phyloP scores from a whole-genome alignment of 2,329 filamentous ascomycete species.

The Aureobasidium leucospermi region DNA sequence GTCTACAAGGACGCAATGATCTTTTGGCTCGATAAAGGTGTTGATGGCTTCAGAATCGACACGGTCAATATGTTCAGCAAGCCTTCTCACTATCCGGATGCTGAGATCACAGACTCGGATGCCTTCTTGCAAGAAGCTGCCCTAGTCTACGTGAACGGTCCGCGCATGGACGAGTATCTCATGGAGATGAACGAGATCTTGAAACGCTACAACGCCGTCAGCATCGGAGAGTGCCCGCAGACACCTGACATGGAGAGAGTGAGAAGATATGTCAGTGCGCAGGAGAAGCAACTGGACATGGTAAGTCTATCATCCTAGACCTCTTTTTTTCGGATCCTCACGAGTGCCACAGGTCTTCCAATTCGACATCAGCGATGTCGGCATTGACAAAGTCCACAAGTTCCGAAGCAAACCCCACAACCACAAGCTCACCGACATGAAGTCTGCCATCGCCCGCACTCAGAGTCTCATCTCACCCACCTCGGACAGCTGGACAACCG shows the following conservation, averaged over 20 bases:
- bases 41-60: conserved; percentile 39
- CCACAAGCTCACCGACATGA: background rate
- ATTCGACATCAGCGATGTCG: conserved; percentile 47
- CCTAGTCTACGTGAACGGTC: conserved; percentile 21
- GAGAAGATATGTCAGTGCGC: conserved; percentile 43
- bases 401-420: conserved; percentile 1
- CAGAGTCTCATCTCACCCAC: conserved; percentile 50
- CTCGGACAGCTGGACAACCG: conserved; percentile 55
- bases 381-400: conserved; percentile 39
- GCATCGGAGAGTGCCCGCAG: conserved; percentile 44
- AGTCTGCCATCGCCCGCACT: conserved; percentile 39
- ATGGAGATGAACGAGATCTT: conserved; percentile 38
- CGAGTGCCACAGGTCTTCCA: conserved; percentile 23
- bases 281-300: conserved; percentile 56
- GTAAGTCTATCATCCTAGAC: conserved; percentile 20
- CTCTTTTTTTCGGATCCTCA: no score
- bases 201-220: conserved; percentile 41
- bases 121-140: conserved; percentile 17
- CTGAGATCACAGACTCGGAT: conserved; percentile 10
- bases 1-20: conserved; percentile 52
- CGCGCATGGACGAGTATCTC: conserved; percentile 41
- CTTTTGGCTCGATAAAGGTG: conserved; percentile 71
- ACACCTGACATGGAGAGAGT: conserved; percentile 39
- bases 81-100: conserved; percentile 19
- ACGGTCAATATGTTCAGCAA: conserved; percentile 21